Evolutionary conservation across 2,329 filamentous ascomycete genomes (phyloP), one percentile per base, ranked within the genome.

Genomic region (Botrytis deweyae): DNA sequence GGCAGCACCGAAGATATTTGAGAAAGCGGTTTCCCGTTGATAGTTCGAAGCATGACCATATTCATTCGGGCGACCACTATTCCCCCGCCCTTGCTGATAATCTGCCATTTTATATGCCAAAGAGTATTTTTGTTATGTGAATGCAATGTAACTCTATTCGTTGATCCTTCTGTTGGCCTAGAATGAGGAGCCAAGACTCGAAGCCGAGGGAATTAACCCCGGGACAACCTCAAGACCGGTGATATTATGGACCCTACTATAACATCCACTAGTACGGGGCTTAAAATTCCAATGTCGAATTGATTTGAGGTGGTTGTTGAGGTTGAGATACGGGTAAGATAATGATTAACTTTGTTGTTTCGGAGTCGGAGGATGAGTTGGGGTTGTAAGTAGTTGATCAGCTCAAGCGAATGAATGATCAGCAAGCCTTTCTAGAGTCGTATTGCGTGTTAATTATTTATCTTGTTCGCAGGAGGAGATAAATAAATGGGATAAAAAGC

Each of bases 21-120:
- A 94, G 83, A 97, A 99, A 77, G 95, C 96, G 78, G 94, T 93
- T 89, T 99, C 95, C 84, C 96, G 92, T 84, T 96, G 93, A 80
- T 86, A 87, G 81, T 87, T 87, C 76, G 86, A 85, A 72, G 85
- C 81, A 86, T 84, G 77, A 77, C 86, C 80, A 75, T 81, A 81
- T 59, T 81, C 80, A 76, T 79, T 81, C 71, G 80, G 81, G 76
- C 77, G 80, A 68, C 75, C 85, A 82, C 81, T 88, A 84, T 83
- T 89, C 87, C 80, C 87, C 82, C 89, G 86, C 79, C 88, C 88
- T 81, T 90, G 89, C 78, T 91, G 88, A 77, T 82, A 82, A 82
- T 91, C 89, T 81, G 90, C 89, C 90, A 83, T 83, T 36, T 63
- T 79, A 52, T 75, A 64, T 72, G 55, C 73, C 64, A 70, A 75